phyloP scores from a whole-genome alignment of 2,329 filamentous ascomycete genomes.

The Amauroascus niger region DNA sequence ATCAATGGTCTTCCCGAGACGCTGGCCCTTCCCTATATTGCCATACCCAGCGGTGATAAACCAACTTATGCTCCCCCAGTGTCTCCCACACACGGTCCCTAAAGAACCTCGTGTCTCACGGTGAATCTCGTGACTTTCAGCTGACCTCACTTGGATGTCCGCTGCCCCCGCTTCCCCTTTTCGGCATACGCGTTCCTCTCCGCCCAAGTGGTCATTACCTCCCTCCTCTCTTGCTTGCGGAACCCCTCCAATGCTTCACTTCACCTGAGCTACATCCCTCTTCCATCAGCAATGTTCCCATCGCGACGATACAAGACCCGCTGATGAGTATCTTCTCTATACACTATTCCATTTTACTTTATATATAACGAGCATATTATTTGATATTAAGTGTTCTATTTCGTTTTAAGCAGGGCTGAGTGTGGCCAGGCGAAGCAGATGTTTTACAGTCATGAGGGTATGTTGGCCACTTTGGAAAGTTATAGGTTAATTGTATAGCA shows the following conservation, averaged over 20 bases:
- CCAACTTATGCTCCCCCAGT: too few species aligned
- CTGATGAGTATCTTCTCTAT: neutral
- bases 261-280: conserved; percentile 1
- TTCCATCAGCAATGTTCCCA: neutral
- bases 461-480: conserved; percentile 27
- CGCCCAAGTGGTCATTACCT: neutral
- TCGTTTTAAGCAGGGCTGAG: neutral
- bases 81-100: neutral
- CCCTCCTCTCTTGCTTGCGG: too few species aligned
- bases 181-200: conserved; percentile 6
- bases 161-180: conserved; percentile 2
- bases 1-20: too few species aligned
- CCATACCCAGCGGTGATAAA: too few species aligned
- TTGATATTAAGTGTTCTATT: neutral
- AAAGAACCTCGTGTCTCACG: too few species aligned
- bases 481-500: neutral
- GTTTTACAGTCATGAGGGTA: conserved; percentile 96
- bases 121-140: conserved; percentile 5
- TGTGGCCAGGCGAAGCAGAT: conserved; percentile 40
- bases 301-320: neutral
- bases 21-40: too few species aligned
- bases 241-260: conserved; percentile 2
- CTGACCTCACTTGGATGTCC: neutral
- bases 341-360: neutral
- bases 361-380: neutral